These are phyloP conservation scores for Aspergillus fijiensis DNA, from an alignment of 2,329 filamentous ascomycete genomes.

Conservation along the genomic window DNA sequence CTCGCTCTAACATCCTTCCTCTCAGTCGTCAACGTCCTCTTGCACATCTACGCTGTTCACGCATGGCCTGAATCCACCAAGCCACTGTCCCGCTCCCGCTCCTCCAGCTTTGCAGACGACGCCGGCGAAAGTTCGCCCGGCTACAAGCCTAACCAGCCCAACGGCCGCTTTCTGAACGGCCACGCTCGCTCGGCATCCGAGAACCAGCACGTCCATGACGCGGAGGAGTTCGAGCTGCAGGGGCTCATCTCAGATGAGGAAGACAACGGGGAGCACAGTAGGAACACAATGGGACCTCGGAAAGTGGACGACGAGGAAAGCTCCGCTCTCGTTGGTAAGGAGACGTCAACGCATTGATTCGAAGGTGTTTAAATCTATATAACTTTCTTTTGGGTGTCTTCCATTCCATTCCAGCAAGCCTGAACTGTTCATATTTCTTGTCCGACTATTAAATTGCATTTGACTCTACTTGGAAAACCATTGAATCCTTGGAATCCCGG, in stretches of 20 bases:
- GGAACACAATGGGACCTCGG: conserved; percentile 24
- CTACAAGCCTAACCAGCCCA: conserved; percentile 10
- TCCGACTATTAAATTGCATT: background rate
- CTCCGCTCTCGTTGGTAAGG: conserved; percentile 21
- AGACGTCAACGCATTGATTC: conserved; percentile 4
- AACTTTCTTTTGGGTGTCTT: background rate
- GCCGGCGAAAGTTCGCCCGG: conserved; percentile 19
- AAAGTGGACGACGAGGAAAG: conserved; percentile 35
- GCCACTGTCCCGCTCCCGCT: conserved; percentile 12
- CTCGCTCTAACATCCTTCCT: conserved; percentile 12
- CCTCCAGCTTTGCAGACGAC: conserved; percentile 12
- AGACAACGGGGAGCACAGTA: conserved; percentile 47
- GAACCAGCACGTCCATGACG: conserved; percentile 65
- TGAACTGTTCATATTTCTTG: background rate
- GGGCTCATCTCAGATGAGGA: conserved; percentile 89
- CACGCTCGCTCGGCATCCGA: conserved; percentile 42
- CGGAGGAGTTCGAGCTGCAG: conserved; percentile 90
- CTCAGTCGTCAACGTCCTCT: conserved; percentile 74
- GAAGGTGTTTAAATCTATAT: background rate
- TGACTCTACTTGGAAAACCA: background rate
- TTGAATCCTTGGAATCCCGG: background rate
- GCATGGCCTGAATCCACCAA: conserved; percentile 45
- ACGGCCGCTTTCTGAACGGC: conserved; percentile 39
- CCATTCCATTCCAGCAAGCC: background rate
- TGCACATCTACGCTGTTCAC: conserved; percentile 75